Conservation (phyloP, 2,329 filamentous ascomycete genomes). For the Sclerotinia nivalis region DNA sequence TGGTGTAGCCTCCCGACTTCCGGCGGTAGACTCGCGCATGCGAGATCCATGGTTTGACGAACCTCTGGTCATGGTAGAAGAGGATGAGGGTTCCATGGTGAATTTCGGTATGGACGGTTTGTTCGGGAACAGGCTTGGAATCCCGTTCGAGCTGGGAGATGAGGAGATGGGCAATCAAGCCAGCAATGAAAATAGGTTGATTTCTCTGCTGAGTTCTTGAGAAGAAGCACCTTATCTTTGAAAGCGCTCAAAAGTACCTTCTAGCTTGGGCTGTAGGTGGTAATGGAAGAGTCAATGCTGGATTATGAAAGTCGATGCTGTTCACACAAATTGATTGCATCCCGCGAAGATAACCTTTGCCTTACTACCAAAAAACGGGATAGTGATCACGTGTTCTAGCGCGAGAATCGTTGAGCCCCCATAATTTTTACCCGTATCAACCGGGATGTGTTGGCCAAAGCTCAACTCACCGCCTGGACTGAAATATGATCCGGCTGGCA, state of each 20-base stretch:
- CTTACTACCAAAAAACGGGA: neutral
- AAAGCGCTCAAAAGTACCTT: neutral
- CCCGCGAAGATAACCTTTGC: slow-evolving; percentile 10
- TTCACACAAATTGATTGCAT: slow-evolving; percentile 3
- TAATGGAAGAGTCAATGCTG: slow-evolving; percentile 1
- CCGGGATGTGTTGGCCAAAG: too few species aligned
- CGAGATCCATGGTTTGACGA: slow-evolving; percentile 15
- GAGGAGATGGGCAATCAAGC: neutral
- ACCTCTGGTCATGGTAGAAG: slow-evolving; percentile 16
- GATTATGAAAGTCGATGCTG: neutral
- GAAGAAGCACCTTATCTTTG: neutral
- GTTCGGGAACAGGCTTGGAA: neutral
- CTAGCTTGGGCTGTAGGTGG: neutral
- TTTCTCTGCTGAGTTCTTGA: neutral
- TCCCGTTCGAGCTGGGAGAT: neutral
- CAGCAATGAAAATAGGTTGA: neutral
- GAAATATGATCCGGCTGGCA: too few species aligned
- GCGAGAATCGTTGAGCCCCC: neutral
- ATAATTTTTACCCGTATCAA: neutral
- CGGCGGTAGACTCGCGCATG: slow-evolving; percentile 13
- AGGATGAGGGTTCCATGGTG: slow-evolving; percentile 28
- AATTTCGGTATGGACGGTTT: slow-evolving; percentile 8
- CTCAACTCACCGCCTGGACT: too few species aligned
- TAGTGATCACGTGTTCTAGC: neutral
- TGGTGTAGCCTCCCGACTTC: slow-evolving; percentile 25